Evolutionary conservation across 139 green algal species (phyloP).

Genomic region (Micractinium sp.): DNA sequence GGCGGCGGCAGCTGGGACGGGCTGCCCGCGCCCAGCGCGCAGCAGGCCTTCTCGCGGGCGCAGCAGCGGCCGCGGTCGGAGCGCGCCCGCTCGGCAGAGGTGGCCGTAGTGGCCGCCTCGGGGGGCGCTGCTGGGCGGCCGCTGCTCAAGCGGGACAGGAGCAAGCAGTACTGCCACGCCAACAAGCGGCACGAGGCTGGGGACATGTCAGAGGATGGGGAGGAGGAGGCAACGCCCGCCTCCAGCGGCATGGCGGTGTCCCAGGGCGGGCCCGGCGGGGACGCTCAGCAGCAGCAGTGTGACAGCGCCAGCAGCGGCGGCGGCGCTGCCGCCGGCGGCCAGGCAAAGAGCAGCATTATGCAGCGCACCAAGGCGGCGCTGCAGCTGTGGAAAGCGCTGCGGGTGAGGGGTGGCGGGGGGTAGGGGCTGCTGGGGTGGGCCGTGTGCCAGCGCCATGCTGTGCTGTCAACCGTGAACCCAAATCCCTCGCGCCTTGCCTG

Average conservation of each 20-base stretch:
- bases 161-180: neutral
- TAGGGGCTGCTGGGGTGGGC: neutral
- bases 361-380: conserved; percentile 32
- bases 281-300: neutral
- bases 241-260: neutral
- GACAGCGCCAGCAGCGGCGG: neutral
- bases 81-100: neutral
- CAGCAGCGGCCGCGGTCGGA: neutral
- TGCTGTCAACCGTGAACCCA: neutral
- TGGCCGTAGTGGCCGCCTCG: neutral
- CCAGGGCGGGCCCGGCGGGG: neutral
- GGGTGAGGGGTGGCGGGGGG: neutral
- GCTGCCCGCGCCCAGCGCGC: neutral
- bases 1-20: neutral
- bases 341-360: conserved; percentile 3
- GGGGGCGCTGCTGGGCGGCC: neutral
- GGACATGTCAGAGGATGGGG: neutral
- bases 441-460: neutral
- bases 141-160: conserved; percentile 18
- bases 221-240: too few relatives aligned
- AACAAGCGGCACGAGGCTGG: conserved; percentile 9
- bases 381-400: conserved; percentile 28
- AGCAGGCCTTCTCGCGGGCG: neutral
- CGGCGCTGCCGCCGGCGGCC: neutral
- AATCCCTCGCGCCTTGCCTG: neutral